phyloP scores from a whole-genome alignment of 73 alveolate species.

The Paramecium biaurelia region DNA sequence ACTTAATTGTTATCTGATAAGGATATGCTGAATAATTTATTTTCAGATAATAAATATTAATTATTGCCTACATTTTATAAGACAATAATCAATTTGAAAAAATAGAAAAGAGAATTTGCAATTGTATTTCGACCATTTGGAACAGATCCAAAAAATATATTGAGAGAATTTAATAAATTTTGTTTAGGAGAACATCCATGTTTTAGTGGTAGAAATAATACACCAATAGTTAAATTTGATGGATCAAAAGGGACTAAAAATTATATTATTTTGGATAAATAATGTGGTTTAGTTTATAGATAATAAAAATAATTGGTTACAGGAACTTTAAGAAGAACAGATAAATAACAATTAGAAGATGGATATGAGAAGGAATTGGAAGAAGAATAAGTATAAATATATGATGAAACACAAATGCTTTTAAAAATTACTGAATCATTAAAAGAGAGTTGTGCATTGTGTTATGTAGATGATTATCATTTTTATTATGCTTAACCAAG shows the following conservation, averaged over 20 bases:
- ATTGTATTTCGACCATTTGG: constrained; percentile 94
- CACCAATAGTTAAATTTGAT: constrained; percentile 89
- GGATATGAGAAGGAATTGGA: constrained; percentile 80
- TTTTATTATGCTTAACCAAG: background rate
- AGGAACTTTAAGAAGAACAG: constrained; percentile 82
- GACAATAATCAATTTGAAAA: constrained; percentile 86
- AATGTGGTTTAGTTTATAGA: constrained; percentile 76
- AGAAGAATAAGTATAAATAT: constrained; percentile 78
- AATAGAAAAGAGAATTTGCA: constrained; percentile 91
- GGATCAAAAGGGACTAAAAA: constrained; percentile 94
- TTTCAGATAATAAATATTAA: constrained; percentile 80
- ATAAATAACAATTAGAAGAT: constrained; percentile 72
- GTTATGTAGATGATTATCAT: constrained; percentile 84
- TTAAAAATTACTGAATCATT: constrained; percentile 79
- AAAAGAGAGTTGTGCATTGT: constrained; percentile 78
- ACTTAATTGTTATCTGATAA: constrained; percentile 64
- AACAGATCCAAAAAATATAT: constrained; percentile 76
- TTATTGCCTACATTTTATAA: constrained; percentile 89
- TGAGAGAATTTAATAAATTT: constrained; percentile 91
- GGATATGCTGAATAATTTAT: constrained; percentile 75
- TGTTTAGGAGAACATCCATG: constrained; percentile 98
- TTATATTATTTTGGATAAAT: constrained; percentile 78
- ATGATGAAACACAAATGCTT: constrained; percentile 78
- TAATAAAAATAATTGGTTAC: constrained; percentile 71
- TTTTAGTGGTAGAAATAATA: constrained; percentile 87